phyloP scores from a whole-genome alignment of 2,329 filamentous ascomycete genomes.

The Lithohypha guttulata region DNA sequence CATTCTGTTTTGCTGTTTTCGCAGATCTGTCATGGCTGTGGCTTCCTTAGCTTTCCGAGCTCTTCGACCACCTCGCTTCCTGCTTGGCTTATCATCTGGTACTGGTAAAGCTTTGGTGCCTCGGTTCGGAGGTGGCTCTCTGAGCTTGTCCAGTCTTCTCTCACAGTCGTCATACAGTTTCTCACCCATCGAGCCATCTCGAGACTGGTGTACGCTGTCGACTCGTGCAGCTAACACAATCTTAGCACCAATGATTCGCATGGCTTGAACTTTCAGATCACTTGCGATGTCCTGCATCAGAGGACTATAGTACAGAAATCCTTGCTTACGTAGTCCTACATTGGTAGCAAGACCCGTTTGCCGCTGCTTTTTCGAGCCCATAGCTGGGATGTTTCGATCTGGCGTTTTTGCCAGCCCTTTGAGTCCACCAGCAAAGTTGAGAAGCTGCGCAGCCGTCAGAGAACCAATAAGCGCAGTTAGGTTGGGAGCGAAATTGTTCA shows the following conservation, averaged over 20 bases:
- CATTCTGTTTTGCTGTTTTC: conserved; percentile 93
- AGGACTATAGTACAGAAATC: conserved; percentile 83
- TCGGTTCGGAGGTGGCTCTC: conserved; percentile 81
- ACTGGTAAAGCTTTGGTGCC: conserved; percentile 76
- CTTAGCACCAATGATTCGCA: conserved; percentile 90
- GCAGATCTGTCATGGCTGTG: conserved; percentile 88
- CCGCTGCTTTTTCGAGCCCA: conserved; percentile 79
- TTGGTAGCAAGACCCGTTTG: conserved; percentile 83
- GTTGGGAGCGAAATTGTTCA: conserved; percentile 93
- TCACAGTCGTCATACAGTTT: conserved; percentile 72
- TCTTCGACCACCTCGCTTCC: conserved; percentile 82
- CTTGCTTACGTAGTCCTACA: conserved; percentile 79
- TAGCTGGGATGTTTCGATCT: conserved; percentile 80
- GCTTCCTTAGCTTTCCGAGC: conserved; percentile 94
- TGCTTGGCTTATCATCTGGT: conserved; percentile 86
- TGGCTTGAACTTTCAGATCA: conserved; percentile 83
- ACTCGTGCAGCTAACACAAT: conserved; percentile 86
- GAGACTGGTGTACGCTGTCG: conserved; percentile 70
- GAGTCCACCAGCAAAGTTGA: conserved; percentile 84
- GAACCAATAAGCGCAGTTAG: conserved; percentile 83
- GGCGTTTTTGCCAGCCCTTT: conserved; percentile 84
- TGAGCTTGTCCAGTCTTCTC: conserved; percentile 81
- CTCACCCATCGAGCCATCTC: conserved; percentile 73
- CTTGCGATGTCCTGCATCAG: conserved; percentile 75
- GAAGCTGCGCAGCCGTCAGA: conserved; percentile 86